A percentile compares a stretch with the other conserved stretches of the same genome.
These are phyloP conservation scores for Beta corolliflora DNA, from an alignment of 179 eudicot species.

Conservation along the genomic window DNA sequence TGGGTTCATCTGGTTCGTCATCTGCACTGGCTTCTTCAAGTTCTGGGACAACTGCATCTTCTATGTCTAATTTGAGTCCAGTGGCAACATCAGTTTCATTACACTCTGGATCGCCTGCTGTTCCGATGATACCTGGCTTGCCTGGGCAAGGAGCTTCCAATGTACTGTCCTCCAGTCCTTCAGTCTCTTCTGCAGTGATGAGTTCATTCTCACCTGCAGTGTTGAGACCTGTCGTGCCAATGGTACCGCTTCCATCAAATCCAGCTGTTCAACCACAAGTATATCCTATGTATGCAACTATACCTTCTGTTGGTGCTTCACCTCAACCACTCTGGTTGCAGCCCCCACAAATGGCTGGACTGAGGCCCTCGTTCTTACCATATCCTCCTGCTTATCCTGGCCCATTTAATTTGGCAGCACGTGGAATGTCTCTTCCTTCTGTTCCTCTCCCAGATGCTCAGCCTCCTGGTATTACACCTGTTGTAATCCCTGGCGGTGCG, in stretches of 20 bases:
- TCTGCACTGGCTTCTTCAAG: constrained; percentile 38
- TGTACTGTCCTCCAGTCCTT: constrained; percentile 33
- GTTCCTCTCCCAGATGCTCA: constrained; percentile 65
- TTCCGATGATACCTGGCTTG: constrained; percentile 36
- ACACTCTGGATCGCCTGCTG: constrained; percentile 41
- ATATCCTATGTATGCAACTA: constrained; percentile 50
- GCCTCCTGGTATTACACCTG: constrained; percentile 82
- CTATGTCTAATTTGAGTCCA: constrained; percentile 34
- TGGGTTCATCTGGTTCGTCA: constrained; percentile 37
- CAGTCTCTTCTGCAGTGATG: constrained; percentile 33
- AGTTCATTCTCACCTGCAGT: constrained; percentile 39
- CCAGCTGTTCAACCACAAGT: constrained; percentile 51
- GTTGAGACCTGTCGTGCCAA: constrained; percentile 37
- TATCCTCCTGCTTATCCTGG: constrained; percentile 58
- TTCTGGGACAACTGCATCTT: constrained; percentile 35
- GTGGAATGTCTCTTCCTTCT: constrained; percentile 59
- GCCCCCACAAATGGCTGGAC: constrained; percentile 54
- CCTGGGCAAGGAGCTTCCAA: constrained; percentile 48
- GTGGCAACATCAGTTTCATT: constrained; percentile 39
- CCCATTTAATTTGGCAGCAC: constrained; percentile 61
- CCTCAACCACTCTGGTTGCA: constrained; percentile 76
- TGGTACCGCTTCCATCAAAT: constrained; percentile 38
- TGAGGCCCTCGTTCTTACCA: constrained; percentile 63
- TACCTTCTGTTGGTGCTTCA: constrained; percentile 49
- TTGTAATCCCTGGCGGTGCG: constrained; percentile 44